phyloP scores from a whole-genome alignment of 2,329 filamentous ascomycete species.

The Cordyceps farinosa region DNA sequence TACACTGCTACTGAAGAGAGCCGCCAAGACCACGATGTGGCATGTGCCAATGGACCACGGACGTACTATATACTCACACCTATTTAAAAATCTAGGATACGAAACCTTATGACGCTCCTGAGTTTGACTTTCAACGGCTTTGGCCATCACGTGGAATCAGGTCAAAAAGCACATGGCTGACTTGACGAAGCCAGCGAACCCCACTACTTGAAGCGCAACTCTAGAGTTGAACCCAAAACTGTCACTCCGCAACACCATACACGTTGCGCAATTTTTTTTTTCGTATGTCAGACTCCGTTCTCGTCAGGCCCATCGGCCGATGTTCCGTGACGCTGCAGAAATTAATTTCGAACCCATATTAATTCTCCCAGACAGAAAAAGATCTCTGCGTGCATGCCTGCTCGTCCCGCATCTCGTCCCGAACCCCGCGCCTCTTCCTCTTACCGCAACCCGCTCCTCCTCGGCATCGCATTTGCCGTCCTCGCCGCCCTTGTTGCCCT shows the following conservation, averaged over 20 bases:
- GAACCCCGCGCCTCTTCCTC: conserved; percentile 10
- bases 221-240: not conserved
- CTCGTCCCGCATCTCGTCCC: not conserved
- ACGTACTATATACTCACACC: not conserved
- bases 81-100: not conserved
- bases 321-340: conserved; percentile 1
- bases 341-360: not conserved
- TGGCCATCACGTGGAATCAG: not conserved
- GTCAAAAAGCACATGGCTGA: not conserved
- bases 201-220: conserved; percentile 5
- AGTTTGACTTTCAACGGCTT: not conserved
- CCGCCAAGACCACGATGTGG: not conserved
- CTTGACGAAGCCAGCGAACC: not conserved
- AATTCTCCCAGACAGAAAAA: not conserved
- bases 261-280: not conserved
- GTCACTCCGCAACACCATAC: not conserved
- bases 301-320: conserved; percentile 9
- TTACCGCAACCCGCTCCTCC: not conserved
- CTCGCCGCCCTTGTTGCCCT: not conserved
- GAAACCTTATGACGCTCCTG: not conserved
- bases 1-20: not conserved
- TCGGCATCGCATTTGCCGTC: not conserved
- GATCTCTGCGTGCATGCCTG: not conserved
- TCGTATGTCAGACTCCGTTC: not conserved
- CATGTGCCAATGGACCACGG: not conserved